Percentiles rank a stretch among this genome's conserved stretches.
Evolutionary conservation across 129 eudicot genomes (phyloP).

Genomic region (Centella asiatica): DNA sequence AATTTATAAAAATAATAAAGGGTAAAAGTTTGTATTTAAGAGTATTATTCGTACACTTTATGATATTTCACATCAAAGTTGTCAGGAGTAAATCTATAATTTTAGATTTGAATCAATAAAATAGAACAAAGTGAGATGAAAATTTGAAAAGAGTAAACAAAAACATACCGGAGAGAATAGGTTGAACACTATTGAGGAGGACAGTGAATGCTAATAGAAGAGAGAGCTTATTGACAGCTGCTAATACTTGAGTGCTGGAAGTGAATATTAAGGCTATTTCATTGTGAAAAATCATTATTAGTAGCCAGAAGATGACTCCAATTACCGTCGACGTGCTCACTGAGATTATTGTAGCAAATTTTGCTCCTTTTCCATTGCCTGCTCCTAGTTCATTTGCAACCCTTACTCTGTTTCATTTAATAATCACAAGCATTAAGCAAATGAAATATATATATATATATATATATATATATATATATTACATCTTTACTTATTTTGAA

Average conservation of each 20-base stretch:
- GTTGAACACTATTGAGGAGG: slow-evolving; percentile 32
- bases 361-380: slow-evolving; percentile 33
- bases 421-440: neutral
- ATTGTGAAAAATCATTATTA: slow-evolving; percentile 11
- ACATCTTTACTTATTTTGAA: too few relatives aligned
- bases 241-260: slow-evolving; percentile 11
- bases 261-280: slow-evolving; percentile 20
- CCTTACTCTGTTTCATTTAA: slow-evolving; percentile 15
- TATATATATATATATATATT: too few relatives aligned
- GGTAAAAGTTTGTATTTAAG: too few relatives aligned
- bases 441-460: too few relatives aligned
- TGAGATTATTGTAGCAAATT: slow-evolving; percentile 19
- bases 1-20: too few relatives aligned
- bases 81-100: too few relatives aligned
- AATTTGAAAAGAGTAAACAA: neutral
- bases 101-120: too few relatives aligned
- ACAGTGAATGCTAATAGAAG: slow-evolving; percentile 24
- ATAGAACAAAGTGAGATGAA: too few relatives aligned
- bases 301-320: slow-evolving; percentile 24
- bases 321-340: slow-evolving; percentile 7
- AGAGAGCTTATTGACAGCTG: slow-evolving; percentile 15
- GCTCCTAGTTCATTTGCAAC: slow-evolving; percentile 34
- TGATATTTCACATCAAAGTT: too few relatives aligned
- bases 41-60: too few relatives aligned
- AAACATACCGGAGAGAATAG: slow-evolving; percentile 23